phyloP scores from a whole-genome alignment of 2,329 filamentous ascomycete species.

The Iodosphaeria phyllophila region DNA sequence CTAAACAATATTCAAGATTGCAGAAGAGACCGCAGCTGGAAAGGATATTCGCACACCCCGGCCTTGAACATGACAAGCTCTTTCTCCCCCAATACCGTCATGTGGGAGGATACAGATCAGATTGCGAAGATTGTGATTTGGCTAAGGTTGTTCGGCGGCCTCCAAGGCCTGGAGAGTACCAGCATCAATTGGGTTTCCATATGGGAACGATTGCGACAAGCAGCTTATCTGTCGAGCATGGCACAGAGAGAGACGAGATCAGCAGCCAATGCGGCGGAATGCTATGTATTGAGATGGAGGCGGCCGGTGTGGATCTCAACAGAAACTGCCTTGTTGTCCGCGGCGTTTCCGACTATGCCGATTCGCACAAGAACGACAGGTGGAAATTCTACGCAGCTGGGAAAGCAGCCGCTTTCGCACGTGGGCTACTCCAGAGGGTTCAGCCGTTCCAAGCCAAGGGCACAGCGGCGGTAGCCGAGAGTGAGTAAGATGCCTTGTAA shows the following conservation, averaged over 20 bases:
- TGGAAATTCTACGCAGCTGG: not conserved
- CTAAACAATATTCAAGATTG: not conserved
- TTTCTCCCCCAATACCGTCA: not conserved
- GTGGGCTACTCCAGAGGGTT: not conserved
- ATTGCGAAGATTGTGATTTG: not conserved
- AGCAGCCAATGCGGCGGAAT: not conserved
- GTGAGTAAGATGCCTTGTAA: too few species aligned
- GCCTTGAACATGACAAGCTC: slow-evolving; percentile 1
- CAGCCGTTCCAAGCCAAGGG: too few species aligned
- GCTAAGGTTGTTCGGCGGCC: not conserved
- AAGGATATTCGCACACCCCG: not conserved
- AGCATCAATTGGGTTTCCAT: slow-evolving; percentile 1
- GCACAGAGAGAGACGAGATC: slow-evolving; percentile 1
- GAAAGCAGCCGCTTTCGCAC: not conserved
- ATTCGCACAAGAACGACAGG: slow-evolving; percentile 3
- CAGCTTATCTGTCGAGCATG: not conserved
- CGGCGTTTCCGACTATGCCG: not conserved
- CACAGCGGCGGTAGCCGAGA: too few species aligned
- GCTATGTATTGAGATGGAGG: not conserved
- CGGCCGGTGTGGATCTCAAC: not conserved
- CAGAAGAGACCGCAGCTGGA: not conserved
- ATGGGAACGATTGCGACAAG: slow-evolving; percentile 1
- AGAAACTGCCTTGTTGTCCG: not conserved
- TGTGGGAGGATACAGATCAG: not conserved
- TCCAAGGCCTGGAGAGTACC: not conserved